These are phyloP conservation scores for Neofusicoccum ribis DNA, from an alignment of 2,329 filamentous ascomycete species.

Conservation along the genomic window DNA sequence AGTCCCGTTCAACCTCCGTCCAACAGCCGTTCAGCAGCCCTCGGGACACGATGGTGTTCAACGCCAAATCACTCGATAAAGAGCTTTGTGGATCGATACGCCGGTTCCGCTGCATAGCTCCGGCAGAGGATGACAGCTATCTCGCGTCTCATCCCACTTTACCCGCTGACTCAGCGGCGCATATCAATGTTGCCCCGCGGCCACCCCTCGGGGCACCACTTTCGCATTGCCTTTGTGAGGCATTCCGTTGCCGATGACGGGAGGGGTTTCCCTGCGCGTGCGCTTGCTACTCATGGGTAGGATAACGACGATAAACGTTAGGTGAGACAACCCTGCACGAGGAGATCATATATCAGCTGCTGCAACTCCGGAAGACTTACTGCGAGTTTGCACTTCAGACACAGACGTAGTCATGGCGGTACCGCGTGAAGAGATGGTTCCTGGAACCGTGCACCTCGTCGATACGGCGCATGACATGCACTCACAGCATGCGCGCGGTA, in stretches of 20 bases:
- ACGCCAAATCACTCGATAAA: neutral
- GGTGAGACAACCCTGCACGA: neutral
- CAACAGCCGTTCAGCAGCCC: neutral
- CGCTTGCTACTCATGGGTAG: neutral
- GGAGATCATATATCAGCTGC: neutral
- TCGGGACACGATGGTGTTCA: neutral
- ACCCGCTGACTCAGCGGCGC: neutral
- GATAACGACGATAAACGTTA: neutral
- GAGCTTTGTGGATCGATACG: neutral
- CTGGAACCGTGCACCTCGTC: constrained; percentile 46
- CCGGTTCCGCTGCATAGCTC: neutral
- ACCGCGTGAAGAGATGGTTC: constrained; percentile 24
- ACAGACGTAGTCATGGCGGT: neutral
- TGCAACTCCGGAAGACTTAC: neutral
- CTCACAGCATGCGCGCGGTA: constrained; percentile 37
- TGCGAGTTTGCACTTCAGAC: neutral
- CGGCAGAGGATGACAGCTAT: neutral
- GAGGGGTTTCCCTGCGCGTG: neutral
- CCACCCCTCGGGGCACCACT: neutral
- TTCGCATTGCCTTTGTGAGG: neutral
- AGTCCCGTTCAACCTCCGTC: neutral
- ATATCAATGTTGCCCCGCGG: neutral
- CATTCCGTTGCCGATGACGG: neutral
- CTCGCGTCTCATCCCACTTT: neutral
- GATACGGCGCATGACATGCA: constrained; percentile 38